These are phyloP conservation scores for Dictyostelium brefeldianum DNA, from an alignment of 78 protist species.

Conservation along the genomic window DNA sequence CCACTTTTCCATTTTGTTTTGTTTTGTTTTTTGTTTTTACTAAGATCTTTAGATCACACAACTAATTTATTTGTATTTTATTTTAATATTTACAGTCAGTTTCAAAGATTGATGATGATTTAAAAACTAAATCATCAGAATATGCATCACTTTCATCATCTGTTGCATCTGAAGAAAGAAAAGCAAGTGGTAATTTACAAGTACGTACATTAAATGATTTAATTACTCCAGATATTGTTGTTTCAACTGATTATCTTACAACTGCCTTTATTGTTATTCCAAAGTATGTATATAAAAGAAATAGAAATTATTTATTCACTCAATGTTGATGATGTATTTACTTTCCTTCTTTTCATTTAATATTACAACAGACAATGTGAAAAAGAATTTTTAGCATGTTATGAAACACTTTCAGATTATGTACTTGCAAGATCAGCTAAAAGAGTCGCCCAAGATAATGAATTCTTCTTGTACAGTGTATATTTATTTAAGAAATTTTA, in stretches of 20 bases:
- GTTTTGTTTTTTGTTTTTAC: no score
- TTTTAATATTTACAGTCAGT: slow-evolving; percentile 20
- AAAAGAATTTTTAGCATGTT: slow-evolving; percentile 47
- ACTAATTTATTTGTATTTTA: no score
- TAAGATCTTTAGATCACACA: no score
- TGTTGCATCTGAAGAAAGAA: slow-evolving; percentile 80
- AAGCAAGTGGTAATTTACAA: slow-evolving; percentile 74
- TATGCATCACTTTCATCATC: slow-evolving; percentile 41
- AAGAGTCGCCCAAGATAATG: slow-evolving; percentile 82
- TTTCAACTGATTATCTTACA: slow-evolving; percentile 86
- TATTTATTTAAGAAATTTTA: slow-evolving; percentile 73
- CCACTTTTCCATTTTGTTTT: no score
- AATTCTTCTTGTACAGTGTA: slow-evolving; percentile 83
- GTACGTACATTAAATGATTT: slow-evolving; percentile 57
- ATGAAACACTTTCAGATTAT: slow-evolving; percentile 45
- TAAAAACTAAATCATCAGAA: slow-evolving; percentile 52
- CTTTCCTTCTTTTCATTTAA: background rate
- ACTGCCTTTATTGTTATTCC: slow-evolving; percentile 89
- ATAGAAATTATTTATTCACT: no score
- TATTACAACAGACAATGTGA: background rate
- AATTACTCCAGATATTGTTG: slow-evolving; percentile 47
- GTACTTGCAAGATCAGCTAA: slow-evolving; percentile 87
- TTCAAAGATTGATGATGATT: slow-evolving; percentile 77
- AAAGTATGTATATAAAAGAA: background rate
- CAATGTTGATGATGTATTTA: background rate